phyloP scores from a whole-genome alignment of 1,284 basidiomycete genomes.

The Ustilago xerochloae region DNA sequence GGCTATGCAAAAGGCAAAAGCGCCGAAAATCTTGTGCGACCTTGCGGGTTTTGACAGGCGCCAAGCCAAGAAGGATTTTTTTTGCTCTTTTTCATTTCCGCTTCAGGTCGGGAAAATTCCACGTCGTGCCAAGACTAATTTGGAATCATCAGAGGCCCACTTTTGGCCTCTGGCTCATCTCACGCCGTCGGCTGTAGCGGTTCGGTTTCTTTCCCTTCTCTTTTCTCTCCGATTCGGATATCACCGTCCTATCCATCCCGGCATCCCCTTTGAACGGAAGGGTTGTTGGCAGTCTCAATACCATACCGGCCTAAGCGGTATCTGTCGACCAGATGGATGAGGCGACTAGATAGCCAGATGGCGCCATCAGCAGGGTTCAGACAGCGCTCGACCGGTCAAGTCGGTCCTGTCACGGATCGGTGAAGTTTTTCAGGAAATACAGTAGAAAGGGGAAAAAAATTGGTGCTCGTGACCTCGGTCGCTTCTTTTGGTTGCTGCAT shows the following conservation, averaged over 20 bases:
- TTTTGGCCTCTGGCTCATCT: not conserved
- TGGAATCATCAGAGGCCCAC: no score
- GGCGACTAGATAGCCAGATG: no score
- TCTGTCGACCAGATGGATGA: not conserved
- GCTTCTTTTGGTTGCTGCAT: no score
- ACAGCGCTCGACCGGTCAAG: no score
- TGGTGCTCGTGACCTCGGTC: not conserved
- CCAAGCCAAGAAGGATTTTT: not conserved
- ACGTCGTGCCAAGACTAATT: not conserved
- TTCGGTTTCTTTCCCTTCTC: not conserved
- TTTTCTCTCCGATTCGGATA: constrained; percentile 1
- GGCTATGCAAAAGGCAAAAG: not conserved
- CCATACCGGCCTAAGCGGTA: no score
- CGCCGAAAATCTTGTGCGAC: not conserved
- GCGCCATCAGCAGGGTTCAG: no score
- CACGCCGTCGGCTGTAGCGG: constrained; percentile 32
- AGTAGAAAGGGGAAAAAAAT: no score
- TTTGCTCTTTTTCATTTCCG: not conserved
- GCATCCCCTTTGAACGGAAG: no score
- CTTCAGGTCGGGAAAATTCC: not conserved
- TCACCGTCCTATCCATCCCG: not conserved
- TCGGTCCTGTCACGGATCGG: no score
- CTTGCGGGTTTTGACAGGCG: no score
- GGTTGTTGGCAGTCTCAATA: no score
- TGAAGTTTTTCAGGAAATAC: no score